phyloP scores from a whole-genome alignment of 371 early-diverging fungal genomes.

The Actinomucor elegans region DNA sequence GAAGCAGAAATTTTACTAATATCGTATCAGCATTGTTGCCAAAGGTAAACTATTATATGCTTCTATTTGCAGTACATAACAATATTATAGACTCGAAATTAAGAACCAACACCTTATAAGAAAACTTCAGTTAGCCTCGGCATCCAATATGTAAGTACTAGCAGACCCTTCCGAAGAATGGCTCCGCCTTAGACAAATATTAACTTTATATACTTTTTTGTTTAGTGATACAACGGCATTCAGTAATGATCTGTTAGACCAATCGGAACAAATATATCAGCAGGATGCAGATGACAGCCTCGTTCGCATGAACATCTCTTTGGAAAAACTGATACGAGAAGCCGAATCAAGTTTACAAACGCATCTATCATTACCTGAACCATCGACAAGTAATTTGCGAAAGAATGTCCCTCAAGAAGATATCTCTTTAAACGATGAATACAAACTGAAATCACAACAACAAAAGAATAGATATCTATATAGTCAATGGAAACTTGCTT shows the following conservation, averaged over 20 bases:
- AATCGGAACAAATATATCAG: slow-evolving; percentile 6
- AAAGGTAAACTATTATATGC: slow-evolving; percentile 2
- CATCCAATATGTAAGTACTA: neutral
- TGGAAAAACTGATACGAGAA: slow-evolving; percentile 21
- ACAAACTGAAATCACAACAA: neutral
- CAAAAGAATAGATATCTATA: slow-evolving; percentile 15
- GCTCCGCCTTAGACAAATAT: slow-evolving; percentile 2
- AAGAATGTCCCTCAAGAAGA: neutral
- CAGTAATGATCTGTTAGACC: neutral
- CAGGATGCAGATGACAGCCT: slow-evolving; percentile 18
- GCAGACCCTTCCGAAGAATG: neutral
- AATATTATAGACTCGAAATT: slow-evolving; percentile 8
- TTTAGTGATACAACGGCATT: slow-evolving; percentile 6
- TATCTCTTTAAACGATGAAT: neutral
- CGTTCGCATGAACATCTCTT: slow-evolving; percentile 18
- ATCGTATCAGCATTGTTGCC: slow-evolving; percentile 1
- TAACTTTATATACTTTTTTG: neutral
- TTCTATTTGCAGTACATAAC: neutral
- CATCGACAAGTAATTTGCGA: too few species aligned
- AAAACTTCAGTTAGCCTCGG: neutral
- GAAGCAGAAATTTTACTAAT: neutral
- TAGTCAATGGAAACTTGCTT: slow-evolving; percentile 15
- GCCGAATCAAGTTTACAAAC: slow-evolving; percentile 15
- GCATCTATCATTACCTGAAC: neutral
- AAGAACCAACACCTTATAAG: slow-evolving; percentile 10